phyloP scores from a whole-genome alignment of 2,329 filamentous ascomycete species.

The Fusarium ambrosium region DNA sequence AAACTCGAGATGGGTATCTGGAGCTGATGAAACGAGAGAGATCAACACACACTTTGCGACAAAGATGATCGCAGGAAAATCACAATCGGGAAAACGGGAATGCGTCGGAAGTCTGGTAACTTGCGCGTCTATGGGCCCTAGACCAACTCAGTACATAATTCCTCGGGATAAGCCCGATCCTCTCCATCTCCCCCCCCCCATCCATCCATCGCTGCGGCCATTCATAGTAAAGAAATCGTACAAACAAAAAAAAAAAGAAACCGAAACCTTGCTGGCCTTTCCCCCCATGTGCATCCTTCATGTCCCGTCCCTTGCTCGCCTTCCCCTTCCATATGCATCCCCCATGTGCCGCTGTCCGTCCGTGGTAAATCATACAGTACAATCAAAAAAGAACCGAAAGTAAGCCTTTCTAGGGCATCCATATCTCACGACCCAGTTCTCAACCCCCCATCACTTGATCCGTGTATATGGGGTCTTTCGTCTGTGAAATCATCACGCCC shows the following conservation, averaged over 20 bases:
- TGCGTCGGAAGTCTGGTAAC: conserved; percentile 11
- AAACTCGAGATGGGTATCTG: not conserved
- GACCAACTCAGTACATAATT: conserved; percentile 12
- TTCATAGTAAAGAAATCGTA: not conserved
- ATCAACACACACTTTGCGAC: not conserved
- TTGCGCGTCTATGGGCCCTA: conserved; percentile 25
- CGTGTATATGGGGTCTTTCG: conserved; percentile 2
- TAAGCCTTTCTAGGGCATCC: not conserved
- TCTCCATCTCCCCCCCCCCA: not conserved
- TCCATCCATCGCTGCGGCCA: not conserved
- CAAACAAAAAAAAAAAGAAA: not conserved
- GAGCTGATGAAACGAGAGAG: not conserved
- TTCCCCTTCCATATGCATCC: not conserved
- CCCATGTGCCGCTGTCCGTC: not conserved
- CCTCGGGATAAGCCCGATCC: not conserved
- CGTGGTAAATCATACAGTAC: conserved; percentile 8
- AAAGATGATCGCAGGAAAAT: not conserved
- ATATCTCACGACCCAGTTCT: conserved; percentile 5
- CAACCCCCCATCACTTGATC: not conserved
- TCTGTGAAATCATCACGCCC: conserved; percentile 3
- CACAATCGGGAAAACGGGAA: not conserved
- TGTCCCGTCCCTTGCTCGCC: not conserved
- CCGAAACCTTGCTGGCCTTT: not conserved
- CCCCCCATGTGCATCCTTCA: not conserved
- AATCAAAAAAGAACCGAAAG: conserved; percentile 3